These are phyloP conservation scores for Parachaetomium inaequale DNA, from an alignment of 495 filamentous ascomycete species.

Conservation along the genomic window DNA sequence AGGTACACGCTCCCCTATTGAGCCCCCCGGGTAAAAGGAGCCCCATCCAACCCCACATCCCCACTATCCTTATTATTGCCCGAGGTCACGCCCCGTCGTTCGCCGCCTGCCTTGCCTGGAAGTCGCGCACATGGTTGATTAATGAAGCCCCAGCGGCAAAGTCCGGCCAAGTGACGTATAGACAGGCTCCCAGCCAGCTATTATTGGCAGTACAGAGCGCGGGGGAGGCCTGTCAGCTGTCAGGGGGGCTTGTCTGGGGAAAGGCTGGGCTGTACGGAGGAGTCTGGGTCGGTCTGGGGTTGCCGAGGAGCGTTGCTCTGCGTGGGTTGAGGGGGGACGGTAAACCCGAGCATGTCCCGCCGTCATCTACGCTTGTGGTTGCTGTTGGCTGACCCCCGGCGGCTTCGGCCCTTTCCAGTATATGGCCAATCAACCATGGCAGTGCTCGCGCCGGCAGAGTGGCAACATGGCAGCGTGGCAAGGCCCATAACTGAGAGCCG, in stretches of 20 bases:
- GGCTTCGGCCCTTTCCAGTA: constrained; percentile 26
- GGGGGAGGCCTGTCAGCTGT: neutral
- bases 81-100: constrained; percentile 17
- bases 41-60: constrained; percentile 11
- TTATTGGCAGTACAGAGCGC: neutral
- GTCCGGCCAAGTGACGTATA: constrained; percentile 16
- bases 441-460: neutral
- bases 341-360: neutral
- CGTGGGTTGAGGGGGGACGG: neutral
- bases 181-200: constrained; percentile 7
- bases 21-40: constrained; percentile 26
- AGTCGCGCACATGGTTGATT: constrained; percentile 6
- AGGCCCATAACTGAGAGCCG: neutral
- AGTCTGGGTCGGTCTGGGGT: constrained; percentile 9
- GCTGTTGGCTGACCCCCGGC: constrained; percentile 1
- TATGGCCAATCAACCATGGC: constrained; percentile 5
- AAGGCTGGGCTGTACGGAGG: too few relatives aligned
- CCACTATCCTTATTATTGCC: constrained; percentile 16
- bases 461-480: neutral
- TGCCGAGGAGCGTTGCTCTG: constrained; percentile 7
- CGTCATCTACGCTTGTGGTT: neutral
- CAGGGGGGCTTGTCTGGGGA: neutral
- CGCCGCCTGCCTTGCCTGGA: constrained; percentile 1
- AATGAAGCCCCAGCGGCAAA: neutral
- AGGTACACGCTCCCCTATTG: constrained; percentile 15